These are phyloP conservation scores for Kwoniella europaea DNA, from an alignment of 768 basidiomycete species.

Conservation along the genomic window DNA sequence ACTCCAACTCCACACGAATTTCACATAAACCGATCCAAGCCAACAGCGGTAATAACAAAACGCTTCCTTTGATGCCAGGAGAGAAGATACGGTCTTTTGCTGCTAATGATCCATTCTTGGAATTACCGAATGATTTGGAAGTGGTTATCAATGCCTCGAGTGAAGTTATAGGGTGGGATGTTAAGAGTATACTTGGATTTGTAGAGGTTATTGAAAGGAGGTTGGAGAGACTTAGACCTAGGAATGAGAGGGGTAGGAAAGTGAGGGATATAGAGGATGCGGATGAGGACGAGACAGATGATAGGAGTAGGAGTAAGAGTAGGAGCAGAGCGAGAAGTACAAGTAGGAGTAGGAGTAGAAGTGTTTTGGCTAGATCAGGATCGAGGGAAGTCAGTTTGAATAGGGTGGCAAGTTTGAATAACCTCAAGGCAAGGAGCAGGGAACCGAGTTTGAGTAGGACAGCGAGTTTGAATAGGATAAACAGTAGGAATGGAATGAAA, in stretches of 20 bases:
- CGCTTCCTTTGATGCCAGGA: conserved; percentile 62
- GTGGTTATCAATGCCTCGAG: conserved; percentile 65
- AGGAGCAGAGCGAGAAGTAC: conserved; percentile 18
- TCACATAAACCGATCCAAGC: conserved; percentile 13
- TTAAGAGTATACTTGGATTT: conserved; percentile 64
- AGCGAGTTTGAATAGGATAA: conserved; percentile 5
- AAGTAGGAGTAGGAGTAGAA: conserved; percentile 26
- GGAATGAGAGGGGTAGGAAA: conserved; percentile 47
- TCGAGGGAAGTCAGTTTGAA: conserved; percentile 1
- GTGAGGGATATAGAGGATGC: conserved; percentile 9
- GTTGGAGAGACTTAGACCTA: conserved; percentile 53
- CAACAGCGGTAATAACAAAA: conserved; percentile 22
- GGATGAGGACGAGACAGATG: background rate
- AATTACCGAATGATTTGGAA: conserved; percentile 64
- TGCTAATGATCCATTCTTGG: conserved; percentile 70
- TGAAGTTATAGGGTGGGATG: conserved; percentile 65
- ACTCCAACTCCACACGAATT: conserved; percentile 14
- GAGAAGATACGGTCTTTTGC: conserved; percentile 70
- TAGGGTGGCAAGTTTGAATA: conserved; percentile 3
- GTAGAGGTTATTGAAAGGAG: conserved; percentile 73
- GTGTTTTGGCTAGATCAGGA: background rate
- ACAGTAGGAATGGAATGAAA: background rate
- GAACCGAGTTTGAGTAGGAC: conserved; percentile 1
- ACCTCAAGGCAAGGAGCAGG: background rate
- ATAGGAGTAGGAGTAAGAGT: conserved; percentile 16